Conservation (phyloP, 1,139 yeast species). For the Geotrichum bryndzae region DNA sequence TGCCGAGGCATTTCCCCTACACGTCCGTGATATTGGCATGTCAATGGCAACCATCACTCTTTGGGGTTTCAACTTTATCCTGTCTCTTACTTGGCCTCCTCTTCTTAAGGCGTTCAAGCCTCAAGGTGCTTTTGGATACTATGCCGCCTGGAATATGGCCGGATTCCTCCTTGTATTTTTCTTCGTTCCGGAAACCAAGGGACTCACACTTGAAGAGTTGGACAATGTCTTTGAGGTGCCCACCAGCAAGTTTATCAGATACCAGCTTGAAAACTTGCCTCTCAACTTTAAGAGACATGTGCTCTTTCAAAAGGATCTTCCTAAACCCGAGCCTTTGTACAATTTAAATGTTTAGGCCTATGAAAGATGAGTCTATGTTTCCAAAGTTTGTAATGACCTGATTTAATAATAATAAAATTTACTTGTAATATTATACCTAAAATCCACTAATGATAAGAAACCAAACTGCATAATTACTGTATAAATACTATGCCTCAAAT, state of each 20-base stretch:
- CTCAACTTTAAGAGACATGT: constrained; percentile 26
- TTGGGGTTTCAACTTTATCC: constrained; percentile 79
- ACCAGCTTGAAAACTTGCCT: constrained; percentile 34
- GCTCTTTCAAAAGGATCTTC: constrained; percentile 23
- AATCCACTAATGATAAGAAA: no score
- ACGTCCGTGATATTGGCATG: constrained; percentile 82
- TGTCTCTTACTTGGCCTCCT: constrained; percentile 81
- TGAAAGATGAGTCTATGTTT: neutral
- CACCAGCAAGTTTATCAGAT: constrained; percentile 32
- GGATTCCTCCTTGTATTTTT: constrained; percentile 49
- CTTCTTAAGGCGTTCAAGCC: constrained; percentile 58
- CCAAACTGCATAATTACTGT: no score
- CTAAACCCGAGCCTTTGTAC: constrained; percentile 24
- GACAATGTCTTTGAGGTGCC: constrained; percentile 41
- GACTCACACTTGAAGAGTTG: constrained; percentile 53
- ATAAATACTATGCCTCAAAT: no score
- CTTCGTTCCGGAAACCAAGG: constrained; percentile 58
- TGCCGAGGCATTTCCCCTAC: constrained; percentile 81
- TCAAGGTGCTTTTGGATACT: constrained; percentile 85
- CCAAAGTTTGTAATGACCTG: neutral
- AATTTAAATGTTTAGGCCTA: neutral
- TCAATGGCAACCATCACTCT: constrained; percentile 77
- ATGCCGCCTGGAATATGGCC: constrained; percentile 79
- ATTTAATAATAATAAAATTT: neutral
- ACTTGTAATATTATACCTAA: no score